Conservation (phyloP, 108 stramenopile species). For the Aurantiochytrium sp. region DNA sequence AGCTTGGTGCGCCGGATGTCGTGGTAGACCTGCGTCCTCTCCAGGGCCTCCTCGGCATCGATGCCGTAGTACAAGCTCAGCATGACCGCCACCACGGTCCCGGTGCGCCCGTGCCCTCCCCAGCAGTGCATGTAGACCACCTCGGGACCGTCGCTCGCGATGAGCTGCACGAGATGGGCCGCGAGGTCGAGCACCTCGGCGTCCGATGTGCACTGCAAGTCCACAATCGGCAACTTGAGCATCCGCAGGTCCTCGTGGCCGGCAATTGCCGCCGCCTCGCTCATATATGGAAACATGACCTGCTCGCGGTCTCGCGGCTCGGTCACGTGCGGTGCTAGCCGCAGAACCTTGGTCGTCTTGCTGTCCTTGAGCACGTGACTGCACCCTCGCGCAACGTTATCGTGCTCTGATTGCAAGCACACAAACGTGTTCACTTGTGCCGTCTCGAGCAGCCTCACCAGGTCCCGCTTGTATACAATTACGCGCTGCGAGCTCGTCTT, state of each 20-base stretch:
- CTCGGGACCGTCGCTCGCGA: conserved; percentile 39
- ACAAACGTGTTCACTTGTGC: conserved; percentile 54
- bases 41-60: conserved; percentile 42
- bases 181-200: conserved; percentile 43
- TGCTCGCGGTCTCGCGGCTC: background rate
- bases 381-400: background rate
- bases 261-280: background rate
- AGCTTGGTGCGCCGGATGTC: conserved; percentile 53
- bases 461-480: background rate
- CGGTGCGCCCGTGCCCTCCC: conserved; percentile 63
- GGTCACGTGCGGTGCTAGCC: background rate
- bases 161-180: conserved; percentile 30
- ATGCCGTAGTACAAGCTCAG: conserved; percentile 56
- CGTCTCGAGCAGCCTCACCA: conserved; percentile 31
- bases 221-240: conserved; percentile 55
- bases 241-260: conserved; percentile 12
- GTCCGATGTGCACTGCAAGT: conserved; percentile 54
- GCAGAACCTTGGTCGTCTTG: background rate
- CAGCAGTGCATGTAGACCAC: conserved; percentile 59
- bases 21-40: conserved; percentile 55
- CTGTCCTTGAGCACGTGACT: background rate
- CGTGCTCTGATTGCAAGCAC: conserved; percentile 58
- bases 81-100: conserved; percentile 56
- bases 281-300: background rate
- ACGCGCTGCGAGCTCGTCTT: background rate